Evolutionary conservation across 768 basidiomycete genomes (phyloP).

Genomic region (Candolleomyces aberdarensis): DNA sequence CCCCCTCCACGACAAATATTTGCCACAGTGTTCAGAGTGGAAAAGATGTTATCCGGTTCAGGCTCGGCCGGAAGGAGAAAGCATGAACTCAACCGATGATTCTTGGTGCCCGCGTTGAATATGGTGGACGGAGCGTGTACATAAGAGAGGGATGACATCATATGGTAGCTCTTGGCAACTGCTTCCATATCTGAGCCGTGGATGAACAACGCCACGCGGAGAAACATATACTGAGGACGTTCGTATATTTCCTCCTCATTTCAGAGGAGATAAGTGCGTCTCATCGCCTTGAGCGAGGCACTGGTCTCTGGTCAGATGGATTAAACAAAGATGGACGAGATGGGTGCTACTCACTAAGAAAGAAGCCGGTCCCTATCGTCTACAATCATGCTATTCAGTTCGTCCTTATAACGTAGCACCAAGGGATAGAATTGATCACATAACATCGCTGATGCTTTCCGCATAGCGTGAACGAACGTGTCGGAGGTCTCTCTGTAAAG

Average conservation of each 20-base stretch:
- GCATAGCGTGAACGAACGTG: too few relatives aligned
- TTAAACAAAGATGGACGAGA: too few relatives aligned
- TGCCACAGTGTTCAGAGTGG: neutral
- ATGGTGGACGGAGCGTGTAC: neutral
- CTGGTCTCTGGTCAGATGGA: too few relatives aligned
- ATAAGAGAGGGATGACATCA: neutral
- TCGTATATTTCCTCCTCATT: neutral
- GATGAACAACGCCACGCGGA: neutral
- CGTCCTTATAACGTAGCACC: too few relatives aligned
- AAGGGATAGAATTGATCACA: too few relatives aligned
- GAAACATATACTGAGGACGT: slow-evolving; percentile 1
- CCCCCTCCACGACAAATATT: neutral
- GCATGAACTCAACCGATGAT: neutral
- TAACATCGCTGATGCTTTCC: too few relatives aligned
- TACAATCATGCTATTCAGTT: too few relatives aligned
- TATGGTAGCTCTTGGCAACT: neutral
- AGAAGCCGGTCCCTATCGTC: too few relatives aligned
- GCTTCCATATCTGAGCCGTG: neutral
- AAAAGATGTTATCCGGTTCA: neutral
- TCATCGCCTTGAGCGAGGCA: neutral
- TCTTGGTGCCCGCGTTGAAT: neutral
- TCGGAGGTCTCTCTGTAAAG: too few relatives aligned
- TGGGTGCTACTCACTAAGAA: too few relatives aligned
- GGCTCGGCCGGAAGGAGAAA: neutral
- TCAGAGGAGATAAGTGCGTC: slow-evolving; percentile 18